Percentiles rank a stretch among this genome's conserved stretches.
Conservation (phyloP, 2,329 filamentous ascomycete genomes). For the Diaporthe nobilis region DNA sequence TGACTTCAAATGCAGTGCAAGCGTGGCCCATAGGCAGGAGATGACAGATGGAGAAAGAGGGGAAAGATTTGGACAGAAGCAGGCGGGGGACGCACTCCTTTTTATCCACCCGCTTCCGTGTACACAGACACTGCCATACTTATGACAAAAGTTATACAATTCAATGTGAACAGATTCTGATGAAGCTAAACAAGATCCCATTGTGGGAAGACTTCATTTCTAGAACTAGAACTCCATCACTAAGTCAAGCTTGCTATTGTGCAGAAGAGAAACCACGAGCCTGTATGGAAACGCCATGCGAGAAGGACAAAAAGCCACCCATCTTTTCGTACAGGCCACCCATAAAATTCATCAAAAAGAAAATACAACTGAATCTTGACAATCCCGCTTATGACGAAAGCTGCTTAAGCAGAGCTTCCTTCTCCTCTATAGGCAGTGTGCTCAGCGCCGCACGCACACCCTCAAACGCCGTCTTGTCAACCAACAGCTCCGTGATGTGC, state of each 20-base stretch:
- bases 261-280: background rate
- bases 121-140: background rate
- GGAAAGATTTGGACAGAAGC: background rate
- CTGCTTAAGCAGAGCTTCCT: conserved; percentile 70
- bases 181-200: background rate
- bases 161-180: background rate
- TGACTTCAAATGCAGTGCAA: no score
- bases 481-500: conserved; percentile 49
- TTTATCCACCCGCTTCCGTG: background rate
- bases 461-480: conserved; percentile 76
- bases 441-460: conserved; percentile 78
- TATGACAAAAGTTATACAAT: background rate
- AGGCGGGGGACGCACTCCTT: background rate
- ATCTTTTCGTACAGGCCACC: background rate
- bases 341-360: background rate
- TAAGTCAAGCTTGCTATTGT: conserved; percentile 12
- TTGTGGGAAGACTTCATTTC: background rate
- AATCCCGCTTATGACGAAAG: conserved; percentile 35
- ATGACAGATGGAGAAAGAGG: background rate
- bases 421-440: conserved; percentile 78
- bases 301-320: conserved; percentile 8
- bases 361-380: background rate
- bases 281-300: conserved; percentile 23
- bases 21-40: background rate
- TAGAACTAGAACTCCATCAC: background rate